A percentile compares a stretch with the other conserved stretches of the same genome.
Evolutionary conservation across 495 filamentous ascomycete genomes (phyloP).

Genomic region (Trichoderma erinaceum): DNA sequence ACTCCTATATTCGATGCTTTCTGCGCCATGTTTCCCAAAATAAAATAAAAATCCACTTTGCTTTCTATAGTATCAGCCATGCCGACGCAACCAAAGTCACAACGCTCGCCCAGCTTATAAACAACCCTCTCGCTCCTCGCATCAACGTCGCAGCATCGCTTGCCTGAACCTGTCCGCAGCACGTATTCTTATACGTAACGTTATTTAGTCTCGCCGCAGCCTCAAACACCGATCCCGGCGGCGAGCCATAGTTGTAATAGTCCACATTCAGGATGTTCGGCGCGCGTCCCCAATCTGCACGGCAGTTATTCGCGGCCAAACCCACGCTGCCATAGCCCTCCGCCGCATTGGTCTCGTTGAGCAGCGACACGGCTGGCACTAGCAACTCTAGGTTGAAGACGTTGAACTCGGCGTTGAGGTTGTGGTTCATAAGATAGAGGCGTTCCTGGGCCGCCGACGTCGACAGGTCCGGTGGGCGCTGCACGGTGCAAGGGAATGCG

Average conservation of each 20-base stretch:
- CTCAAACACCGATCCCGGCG: slow-evolving; percentile 77
- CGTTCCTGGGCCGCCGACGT: slow-evolving; percentile 47
- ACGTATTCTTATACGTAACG: slow-evolving; percentile 68
- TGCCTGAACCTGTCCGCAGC: slow-evolving; percentile 52
- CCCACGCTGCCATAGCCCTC: slow-evolving; percentile 67
- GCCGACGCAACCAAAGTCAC: slow-evolving; percentile 4
- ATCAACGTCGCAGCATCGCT: neutral
- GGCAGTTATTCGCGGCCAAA: slow-evolving; percentile 60
- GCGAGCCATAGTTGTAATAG: slow-evolving; percentile 70
- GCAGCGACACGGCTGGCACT: slow-evolving; percentile 64
- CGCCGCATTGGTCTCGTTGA: slow-evolving; percentile 65
- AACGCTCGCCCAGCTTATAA: slow-evolving; percentile 1
- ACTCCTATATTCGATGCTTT: slow-evolving; percentile 9
- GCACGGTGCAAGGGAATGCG: slow-evolving; percentile 61
- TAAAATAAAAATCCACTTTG: neutral
- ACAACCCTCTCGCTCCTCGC: neutral
- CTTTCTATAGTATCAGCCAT: neutral
- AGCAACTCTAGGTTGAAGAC: slow-evolving; percentile 55
- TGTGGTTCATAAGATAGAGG: slow-evolving; percentile 91
- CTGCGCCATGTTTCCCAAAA: neutral
- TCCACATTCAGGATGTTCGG: slow-evolving; percentile 89
- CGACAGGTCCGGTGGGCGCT: slow-evolving; percentile 60
- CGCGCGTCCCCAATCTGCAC: slow-evolving; percentile 58
- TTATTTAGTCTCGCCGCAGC: slow-evolving; percentile 82
- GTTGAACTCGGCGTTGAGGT: slow-evolving; percentile 69